Conservation (phyloP, 2,329 filamentous ascomycete species). For the Trichoderma semiorbis region DNA sequence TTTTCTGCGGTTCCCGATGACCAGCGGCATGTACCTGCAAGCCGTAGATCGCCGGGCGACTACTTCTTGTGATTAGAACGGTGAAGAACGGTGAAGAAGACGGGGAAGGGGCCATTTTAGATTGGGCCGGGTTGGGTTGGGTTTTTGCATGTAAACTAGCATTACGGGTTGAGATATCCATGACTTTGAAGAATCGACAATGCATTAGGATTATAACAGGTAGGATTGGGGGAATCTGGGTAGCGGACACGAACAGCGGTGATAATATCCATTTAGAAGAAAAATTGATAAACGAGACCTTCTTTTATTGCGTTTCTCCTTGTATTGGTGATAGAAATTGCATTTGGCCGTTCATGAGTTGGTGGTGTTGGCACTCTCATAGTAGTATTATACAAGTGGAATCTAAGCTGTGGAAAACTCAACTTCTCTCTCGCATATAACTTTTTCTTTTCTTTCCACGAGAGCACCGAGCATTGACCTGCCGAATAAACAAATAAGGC, state of each 20-base stretch:
- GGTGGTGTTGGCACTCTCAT: neutral
- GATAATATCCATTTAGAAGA: neutral
- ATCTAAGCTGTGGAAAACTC: neutral
- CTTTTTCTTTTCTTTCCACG: too few relatives aligned
- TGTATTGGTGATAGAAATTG: neutral
- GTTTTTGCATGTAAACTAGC: slow-evolving; percentile 40
- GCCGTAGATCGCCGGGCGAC: slow-evolving; percentile 62
- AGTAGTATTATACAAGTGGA: neutral
- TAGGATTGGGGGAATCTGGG: slow-evolving; percentile 18
- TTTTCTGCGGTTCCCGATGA: slow-evolving; percentile 88
- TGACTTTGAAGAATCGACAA: slow-evolving; percentile 32
- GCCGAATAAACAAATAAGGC: neutral
- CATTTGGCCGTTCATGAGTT: neutral
- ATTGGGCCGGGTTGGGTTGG: slow-evolving; percentile 26
- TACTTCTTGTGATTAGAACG: slow-evolving; percentile 58
- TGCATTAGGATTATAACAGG: slow-evolving; percentile 14
- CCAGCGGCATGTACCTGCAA: slow-evolving; percentile 73
- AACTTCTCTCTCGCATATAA: neutral
- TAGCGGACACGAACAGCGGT: slow-evolving; percentile 11
- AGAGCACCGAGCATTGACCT: neutral
- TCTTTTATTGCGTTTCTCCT: neutral
- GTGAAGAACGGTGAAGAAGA: neutral
- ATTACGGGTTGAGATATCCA: slow-evolving; percentile 41
- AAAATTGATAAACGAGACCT: neutral
- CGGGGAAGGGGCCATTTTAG: slow-evolving; percentile 19